phyloP scores from a whole-genome alignment of 176 grass and related monocot species.

The Oryza rufipogon region DNA sequence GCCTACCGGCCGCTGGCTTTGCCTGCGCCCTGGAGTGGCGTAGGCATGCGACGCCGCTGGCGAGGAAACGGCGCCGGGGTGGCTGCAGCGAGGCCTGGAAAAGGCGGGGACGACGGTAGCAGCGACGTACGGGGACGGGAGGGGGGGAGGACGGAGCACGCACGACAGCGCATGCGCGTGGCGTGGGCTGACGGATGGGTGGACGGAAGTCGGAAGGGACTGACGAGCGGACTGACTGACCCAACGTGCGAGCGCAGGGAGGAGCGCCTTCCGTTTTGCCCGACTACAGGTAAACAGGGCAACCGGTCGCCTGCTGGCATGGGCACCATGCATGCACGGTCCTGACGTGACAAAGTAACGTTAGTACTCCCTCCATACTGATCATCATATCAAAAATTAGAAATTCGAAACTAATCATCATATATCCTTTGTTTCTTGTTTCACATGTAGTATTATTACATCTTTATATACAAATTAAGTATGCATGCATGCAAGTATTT shows the following conservation, averaged over 20 bases:
- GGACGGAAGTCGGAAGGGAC: not conserved
- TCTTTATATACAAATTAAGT: too few relatives aligned
- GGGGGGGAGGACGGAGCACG: not conserved
- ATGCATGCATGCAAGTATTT: too few relatives aligned
- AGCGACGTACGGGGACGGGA: not conserved
- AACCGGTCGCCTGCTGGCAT: not conserved
- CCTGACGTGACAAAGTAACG: not conserved
- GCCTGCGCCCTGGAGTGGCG: too few relatives aligned
- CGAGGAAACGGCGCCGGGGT: too few relatives aligned
- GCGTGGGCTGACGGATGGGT: not conserved
- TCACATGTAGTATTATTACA: too few relatives aligned
- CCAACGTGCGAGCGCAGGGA: constrained; percentile 12
- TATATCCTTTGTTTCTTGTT: too few relatives aligned
- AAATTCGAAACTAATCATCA: too few relatives aligned
- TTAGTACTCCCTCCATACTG: not conserved
- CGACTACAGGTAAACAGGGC: not conserved
- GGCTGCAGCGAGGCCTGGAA: not conserved
- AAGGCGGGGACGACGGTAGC: not conserved
- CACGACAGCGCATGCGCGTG: constrained; percentile 1
- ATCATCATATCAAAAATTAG: too few relatives aligned
- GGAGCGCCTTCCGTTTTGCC: not conserved
- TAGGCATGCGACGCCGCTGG: too few relatives aligned
- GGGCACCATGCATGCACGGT: constrained; percentile 43
- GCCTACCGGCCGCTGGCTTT: not conserved
- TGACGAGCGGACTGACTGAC: not conserved